Evolutionary conservation across 2,329 filamentous ascomycete species (phyloP), one percentile per base, ranked within the genome.

Genomic region (Aspergillus sp.): DNA sequence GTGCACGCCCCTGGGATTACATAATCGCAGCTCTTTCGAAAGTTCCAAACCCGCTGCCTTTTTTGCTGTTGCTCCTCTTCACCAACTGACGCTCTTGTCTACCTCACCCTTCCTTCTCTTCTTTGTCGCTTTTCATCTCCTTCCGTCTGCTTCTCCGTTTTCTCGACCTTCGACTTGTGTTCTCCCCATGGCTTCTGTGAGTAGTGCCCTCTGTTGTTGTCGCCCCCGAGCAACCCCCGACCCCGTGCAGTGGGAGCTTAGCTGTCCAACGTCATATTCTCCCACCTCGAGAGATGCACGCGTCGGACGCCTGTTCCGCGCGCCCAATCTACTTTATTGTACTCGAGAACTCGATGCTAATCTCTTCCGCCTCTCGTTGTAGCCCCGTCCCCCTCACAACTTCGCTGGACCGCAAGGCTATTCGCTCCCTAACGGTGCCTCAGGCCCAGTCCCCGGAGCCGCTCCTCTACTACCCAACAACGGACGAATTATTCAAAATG

Each of bases 401-500:
- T 78, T 77, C 65, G 74, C 66, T 69, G 27, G 27, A 31, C 70
- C 72, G 57, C 73, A 77, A 72, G 75, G 73, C 66, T 72, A 73
- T 68, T 73, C 75, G 63, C 73, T 81, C 57, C 72, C 78, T 17
- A 81, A 81, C 71, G 79, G 79, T 66, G 70, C 76, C 46, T 66
- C 70, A 61, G 75, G 72, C 58, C 75, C 75, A 57, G 74, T 76
- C 31, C 77, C 77, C 58, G 78, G 77, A 62, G 78, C 77, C 60
- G 74, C 77, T 57, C 76, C 78, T 66, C 75, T 80, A 59, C 75
- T 80, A 44, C 78, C 79, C 31, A 80, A 81, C 69, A 80, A 80
- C 68, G 78, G 79, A 62, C 73, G 78, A 64, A 66, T 81, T 51
- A 77, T 81, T 60, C 79, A 81, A 66, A 77, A 73, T 49, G 79